A percentile compares a stretch with the other conserved stretches of the same genome.
phyloP scores from a whole-genome alignment of 2,329 filamentous ascomycete species.

The Pyrenochaeta sp. region DNA sequence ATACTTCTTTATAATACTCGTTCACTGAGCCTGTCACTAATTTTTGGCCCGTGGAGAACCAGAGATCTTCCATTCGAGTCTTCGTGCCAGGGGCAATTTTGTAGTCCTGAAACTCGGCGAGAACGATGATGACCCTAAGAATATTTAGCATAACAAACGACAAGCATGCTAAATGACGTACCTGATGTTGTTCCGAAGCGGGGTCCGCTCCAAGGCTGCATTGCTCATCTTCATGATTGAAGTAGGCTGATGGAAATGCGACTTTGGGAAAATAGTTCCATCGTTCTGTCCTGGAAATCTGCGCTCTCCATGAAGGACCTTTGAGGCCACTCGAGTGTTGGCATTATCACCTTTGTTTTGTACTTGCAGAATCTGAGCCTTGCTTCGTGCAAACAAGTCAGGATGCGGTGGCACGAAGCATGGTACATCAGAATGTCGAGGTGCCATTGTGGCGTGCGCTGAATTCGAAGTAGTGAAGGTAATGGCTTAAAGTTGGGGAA shows the following conservation, averaged over 20 bases:
- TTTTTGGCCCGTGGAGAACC: conserved; percentile 28
- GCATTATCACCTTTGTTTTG: conserved; percentile 3
- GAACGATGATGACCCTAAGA: conserved; percentile 23
- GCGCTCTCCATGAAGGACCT: conserved; percentile 3
- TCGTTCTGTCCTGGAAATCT: conserved; percentile 26
- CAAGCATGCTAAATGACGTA: neutral
- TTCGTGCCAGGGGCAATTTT: conserved; percentile 21
- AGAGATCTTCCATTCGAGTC: conserved; percentile 27
- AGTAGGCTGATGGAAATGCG: conserved; percentile 16
- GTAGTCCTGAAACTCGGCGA: conserved; percentile 31
- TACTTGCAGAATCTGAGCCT: conserved; percentile 6
- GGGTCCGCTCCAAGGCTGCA: conserved; percentile 24
- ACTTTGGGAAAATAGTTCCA: conserved; percentile 29
- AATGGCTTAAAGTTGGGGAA: neutral
- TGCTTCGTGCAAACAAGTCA: conserved; percentile 17
- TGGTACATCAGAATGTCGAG: conserved; percentile 15
- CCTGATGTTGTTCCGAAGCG: conserved; percentile 23
- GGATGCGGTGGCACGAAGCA: conserved; percentile 29
- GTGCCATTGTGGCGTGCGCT: conserved; percentile 10
- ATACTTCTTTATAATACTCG: conserved; percentile 32
- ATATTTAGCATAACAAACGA: neutral
- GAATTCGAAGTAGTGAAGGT: neutral
- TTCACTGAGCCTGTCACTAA: conserved; percentile 29
- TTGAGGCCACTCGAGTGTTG: neutral
- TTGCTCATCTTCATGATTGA: conserved; percentile 23